Percentiles rank a stretch among this genome's conserved stretches.
Conservation (phyloP, 2,329 filamentous ascomycete species). For the Phaeophleospora eucalypticola region DNA sequence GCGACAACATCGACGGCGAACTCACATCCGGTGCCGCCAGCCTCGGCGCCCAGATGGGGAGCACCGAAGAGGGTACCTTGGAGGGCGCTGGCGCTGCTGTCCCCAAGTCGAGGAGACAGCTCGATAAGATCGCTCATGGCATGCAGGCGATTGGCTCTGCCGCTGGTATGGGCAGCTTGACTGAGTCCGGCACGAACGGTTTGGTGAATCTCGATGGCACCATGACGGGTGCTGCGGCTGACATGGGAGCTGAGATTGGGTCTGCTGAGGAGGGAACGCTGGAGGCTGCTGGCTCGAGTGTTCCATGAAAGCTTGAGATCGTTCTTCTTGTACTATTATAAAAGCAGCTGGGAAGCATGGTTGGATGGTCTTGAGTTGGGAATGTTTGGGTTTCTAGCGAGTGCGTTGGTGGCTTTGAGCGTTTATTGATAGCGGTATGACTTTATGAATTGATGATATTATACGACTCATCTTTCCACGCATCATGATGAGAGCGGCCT, state of each 20-base stretch:
- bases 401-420: neutral
- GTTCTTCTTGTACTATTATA: neutral
- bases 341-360: no score
- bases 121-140: slow-evolving; percentile 16
- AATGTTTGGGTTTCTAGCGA: neutral
- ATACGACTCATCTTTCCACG: no score
- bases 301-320: slow-evolving; percentile 14
- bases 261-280: slow-evolving; percentile 11
- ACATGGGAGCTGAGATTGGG: slow-evolving; percentile 11
- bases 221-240: slow-evolving; percentile 8
- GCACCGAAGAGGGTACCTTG: slow-evolving; percentile 14
- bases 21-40: slow-evolving; percentile 17
- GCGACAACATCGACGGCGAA: slow-evolving; percentile 16
- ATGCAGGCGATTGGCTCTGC: slow-evolving; percentile 10
- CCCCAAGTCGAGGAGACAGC: slow-evolving; percentile 9
- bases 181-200: slow-evolving; percentile 5
- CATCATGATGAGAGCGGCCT: no score
- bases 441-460: no score
- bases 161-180: slow-evolving; percentile 7
- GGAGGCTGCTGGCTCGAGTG: slow-evolving; percentile 8
- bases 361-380: no score
- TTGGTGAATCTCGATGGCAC: slow-evolving; percentile 11
- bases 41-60: slow-evolving; percentile 15
- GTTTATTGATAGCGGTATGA: no score
- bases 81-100: slow-evolving; percentile 14